These are phyloP conservation scores for Epithele typhae DNA, from an alignment of 768 basidiomycete species.

Conservation along the genomic window DNA sequence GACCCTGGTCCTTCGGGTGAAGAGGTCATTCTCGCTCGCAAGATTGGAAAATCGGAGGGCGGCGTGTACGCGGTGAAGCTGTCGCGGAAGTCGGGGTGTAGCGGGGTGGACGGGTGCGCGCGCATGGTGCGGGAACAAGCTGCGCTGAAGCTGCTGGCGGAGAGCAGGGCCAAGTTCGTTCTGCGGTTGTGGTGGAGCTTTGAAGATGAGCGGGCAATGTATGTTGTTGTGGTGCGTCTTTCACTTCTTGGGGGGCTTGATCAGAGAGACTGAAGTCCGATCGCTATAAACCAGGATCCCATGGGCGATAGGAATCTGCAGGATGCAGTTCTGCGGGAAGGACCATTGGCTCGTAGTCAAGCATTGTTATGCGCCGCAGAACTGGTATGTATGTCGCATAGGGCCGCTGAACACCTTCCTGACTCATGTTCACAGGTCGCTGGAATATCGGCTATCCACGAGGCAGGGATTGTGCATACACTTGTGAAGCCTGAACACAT, in stretches of 20 bases:
- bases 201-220: slow-evolving; percentile 33
- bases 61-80: slow-evolving; percentile 14
- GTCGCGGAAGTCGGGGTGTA: slow-evolving; percentile 5
- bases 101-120: neutral
- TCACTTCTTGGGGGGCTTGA: slow-evolving; percentile 10
- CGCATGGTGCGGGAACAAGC: slow-evolving; percentile 26
- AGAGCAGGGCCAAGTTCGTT: slow-evolving; percentile 34
- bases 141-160: slow-evolving; percentile 33
- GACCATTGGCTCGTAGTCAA: slow-evolving; percentile 31
- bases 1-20: neutral
- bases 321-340: slow-evolving; percentile 17
- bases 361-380: slow-evolving; percentile 45
- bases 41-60: neutral
- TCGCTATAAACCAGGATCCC: neutral
- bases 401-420: too few species aligned
- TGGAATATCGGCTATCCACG: slow-evolving; percentile 42
- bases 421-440: slow-evolving; percentile 24
- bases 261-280: slow-evolving; percentile 20
- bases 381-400: slow-evolving; percentile 36
- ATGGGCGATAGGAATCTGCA: slow-evolving; percentile 4
- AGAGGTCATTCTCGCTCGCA: slow-evolving; percentile 11
- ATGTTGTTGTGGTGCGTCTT: slow-evolving; percentile 36
- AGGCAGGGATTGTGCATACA: slow-evolving; percentile 43
- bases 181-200: slow-evolving; percentile 37
- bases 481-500: slow-evolving; percentile 42